These are phyloP conservation scores for Fraxinus nigra DNA, from an alignment of 305 asterid genomes.

Conservation along the genomic window DNA sequence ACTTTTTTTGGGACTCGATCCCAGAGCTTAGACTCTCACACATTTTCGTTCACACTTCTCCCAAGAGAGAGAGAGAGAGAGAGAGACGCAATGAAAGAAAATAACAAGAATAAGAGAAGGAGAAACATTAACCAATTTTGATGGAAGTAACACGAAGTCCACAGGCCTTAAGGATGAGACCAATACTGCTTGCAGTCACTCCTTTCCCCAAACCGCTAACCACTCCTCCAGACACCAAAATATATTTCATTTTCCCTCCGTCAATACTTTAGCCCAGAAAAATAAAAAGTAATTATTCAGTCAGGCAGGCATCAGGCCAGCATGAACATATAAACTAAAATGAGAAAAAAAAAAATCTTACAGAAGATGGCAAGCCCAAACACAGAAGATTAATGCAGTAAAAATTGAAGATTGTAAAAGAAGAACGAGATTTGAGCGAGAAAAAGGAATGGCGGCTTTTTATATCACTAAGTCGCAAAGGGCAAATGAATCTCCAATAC, in stretches of 20 bases:
- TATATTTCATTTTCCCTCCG: constrained; percentile 44
- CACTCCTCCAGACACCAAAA: constrained; percentile 58
- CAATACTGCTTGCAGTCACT: constrained; percentile 60
- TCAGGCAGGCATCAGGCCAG: background rate
- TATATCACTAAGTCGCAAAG: background rate
- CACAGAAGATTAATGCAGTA: background rate
- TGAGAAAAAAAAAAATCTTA: background rate
- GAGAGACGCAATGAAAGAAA: background rate
- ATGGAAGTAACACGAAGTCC: constrained; percentile 56
- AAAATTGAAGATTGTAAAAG: background rate
- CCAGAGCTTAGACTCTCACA: background rate
- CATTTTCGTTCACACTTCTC: background rate
- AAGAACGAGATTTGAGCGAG: background rate
- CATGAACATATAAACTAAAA: background rate
- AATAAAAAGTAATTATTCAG: background rate
- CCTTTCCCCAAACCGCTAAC: constrained; percentile 65
- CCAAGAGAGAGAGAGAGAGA: background rate
- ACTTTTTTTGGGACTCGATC: background rate
- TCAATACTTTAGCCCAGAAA: background rate
- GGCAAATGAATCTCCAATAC: background rate
- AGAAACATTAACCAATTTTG: constrained; percentile 42
- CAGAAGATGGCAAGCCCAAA: background rate
- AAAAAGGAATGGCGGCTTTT: constrained; percentile 33
- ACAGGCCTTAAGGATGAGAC: constrained; percentile 53
- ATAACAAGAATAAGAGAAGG: background rate